A percentile compares a stretch with the other conserved stretches of the same genome.
phyloP scores from a whole-genome alignment of 495 filamentous ascomycete genomes.

The Talaromyces liani region DNA sequence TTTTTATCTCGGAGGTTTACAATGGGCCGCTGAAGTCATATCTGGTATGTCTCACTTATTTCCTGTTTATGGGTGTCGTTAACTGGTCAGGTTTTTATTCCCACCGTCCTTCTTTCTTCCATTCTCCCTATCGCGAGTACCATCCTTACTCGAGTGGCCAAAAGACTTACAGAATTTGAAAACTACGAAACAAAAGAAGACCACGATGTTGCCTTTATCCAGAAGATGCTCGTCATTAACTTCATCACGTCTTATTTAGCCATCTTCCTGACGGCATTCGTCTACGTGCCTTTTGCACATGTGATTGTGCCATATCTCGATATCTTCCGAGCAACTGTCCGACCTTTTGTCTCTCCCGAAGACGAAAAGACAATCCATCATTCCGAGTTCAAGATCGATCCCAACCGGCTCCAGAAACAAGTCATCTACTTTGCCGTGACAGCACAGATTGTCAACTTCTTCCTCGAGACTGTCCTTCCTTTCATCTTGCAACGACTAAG shows the following conservation, averaged over 20 bases:
- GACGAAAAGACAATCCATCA: conserved; percentile 54
- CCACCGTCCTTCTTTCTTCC: conserved; percentile 76
- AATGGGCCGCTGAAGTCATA: conserved; percentile 80
- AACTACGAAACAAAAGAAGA: conserved; percentile 83
- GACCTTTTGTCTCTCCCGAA: conserved; percentile 65
- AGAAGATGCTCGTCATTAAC: conserved; percentile 92
- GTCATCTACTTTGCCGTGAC: conserved; percentile 97
- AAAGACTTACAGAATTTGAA: conserved; percentile 73
- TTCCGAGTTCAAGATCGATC: conserved; percentile 71
- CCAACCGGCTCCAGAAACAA: conserved; percentile 76
- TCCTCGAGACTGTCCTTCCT: conserved; percentile 79
- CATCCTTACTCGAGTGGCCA: conserved; percentile 69
- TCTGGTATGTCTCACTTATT: conserved; percentile 48
- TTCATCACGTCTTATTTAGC: conserved; percentile 96
- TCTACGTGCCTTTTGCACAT: conserved; percentile 91
- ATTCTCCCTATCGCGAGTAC: conserved; percentile 71
- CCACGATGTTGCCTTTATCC: conserved; percentile 74
- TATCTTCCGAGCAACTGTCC: conserved; percentile 70
- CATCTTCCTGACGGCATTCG: conserved; percentile 87
- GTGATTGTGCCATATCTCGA: conserved; percentile 85
- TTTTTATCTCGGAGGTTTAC: conserved; percentile 93
- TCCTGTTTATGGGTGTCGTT: conserved; percentile 15
- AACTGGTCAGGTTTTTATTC: conserved; percentile 53
- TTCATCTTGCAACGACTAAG: conserved; percentile 69
- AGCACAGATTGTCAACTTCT: conserved; percentile 83